A percentile compares a stretch with the other conserved stretches of the same genome.
These are phyloP conservation scores for Pelargonium exstipulatum DNA, from an alignment of 441 rosid species.

Conservation along the genomic window DNA sequence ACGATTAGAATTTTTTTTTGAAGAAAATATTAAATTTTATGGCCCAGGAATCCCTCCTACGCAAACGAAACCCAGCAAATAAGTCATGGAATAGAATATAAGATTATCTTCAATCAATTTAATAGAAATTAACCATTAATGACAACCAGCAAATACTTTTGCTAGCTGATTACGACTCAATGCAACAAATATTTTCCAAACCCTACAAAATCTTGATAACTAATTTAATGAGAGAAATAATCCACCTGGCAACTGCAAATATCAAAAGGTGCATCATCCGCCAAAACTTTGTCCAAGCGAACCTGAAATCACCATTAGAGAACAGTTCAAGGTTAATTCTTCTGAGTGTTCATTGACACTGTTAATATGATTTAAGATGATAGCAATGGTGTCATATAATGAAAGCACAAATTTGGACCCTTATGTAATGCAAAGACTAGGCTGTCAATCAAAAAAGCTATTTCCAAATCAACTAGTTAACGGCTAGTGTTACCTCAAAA, in stretches of 20 bases:
- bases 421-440: background rate
- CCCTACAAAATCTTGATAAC: too few relatives aligned
- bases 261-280: conserved; percentile 92
- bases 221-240: background rate
- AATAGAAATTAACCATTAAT: too few relatives aligned
- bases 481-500: conserved; percentile 57
- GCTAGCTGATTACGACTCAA: too few relatives aligned
- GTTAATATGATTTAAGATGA: background rate
- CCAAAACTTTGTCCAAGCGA: conserved; percentile 66
- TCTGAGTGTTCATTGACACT: background rate
- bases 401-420: too few relatives aligned
- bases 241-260: conserved; percentile 93
- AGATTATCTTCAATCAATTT: too few relatives aligned
- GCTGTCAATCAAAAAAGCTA: background rate
- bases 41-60: background rate
- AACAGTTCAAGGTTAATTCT: conserved; percentile 3
- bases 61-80: background rate
- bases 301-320: conserved; percentile 45
- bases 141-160: too few relatives aligned
- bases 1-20: background rate
- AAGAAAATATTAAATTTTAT: background rate
- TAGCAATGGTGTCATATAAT: background rate
- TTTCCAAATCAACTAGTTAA: background rate
- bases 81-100: background rate
- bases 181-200: too few relatives aligned